Conservation (phyloP, 2,329 filamentous ascomycete species). For the Ceratocystis variospora region DNA sequence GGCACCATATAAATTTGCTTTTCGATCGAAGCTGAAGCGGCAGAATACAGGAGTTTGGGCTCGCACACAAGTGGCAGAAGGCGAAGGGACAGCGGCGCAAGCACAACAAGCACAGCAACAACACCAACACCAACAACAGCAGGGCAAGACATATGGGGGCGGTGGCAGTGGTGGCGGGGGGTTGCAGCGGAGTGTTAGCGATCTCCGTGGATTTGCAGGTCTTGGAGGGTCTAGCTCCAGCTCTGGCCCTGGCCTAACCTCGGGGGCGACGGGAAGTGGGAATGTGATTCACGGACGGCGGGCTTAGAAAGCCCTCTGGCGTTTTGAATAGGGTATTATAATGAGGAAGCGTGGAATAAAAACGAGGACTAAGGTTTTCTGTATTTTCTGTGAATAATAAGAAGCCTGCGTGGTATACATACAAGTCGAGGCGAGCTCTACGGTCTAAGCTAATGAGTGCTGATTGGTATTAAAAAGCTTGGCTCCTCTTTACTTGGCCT, state of each 20-base stretch:
- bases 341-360: too few relatives aligned
- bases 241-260: neutral
- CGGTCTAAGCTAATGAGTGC: too few relatives aligned
- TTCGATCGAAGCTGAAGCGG: conserved; percentile 8
- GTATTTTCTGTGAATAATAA: neutral
- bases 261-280: neutral
- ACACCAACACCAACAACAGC: neutral
- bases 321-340: neutral
- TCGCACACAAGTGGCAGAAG: conserved; percentile 3
- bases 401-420: neutral
- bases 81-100: neutral
- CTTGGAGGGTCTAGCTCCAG: neutral
- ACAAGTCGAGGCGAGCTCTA: too few relatives aligned
- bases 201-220: neutral
- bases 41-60: conserved; percentile 9
- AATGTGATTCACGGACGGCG: conserved; percentile 9
- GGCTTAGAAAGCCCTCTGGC: conserved; percentile 6
- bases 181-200: neutral
- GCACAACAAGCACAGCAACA: neutral
- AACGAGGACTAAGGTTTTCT: too few relatives aligned
- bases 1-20: conserved; percentile 6
- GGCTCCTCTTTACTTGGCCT: too few relatives aligned
- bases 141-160: neutral
- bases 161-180: neutral
- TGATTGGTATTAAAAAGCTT: too few relatives aligned